Conservation (phyloP, 768 basidiomycete species). For the Rhodocollybia butyracea region DNA sequence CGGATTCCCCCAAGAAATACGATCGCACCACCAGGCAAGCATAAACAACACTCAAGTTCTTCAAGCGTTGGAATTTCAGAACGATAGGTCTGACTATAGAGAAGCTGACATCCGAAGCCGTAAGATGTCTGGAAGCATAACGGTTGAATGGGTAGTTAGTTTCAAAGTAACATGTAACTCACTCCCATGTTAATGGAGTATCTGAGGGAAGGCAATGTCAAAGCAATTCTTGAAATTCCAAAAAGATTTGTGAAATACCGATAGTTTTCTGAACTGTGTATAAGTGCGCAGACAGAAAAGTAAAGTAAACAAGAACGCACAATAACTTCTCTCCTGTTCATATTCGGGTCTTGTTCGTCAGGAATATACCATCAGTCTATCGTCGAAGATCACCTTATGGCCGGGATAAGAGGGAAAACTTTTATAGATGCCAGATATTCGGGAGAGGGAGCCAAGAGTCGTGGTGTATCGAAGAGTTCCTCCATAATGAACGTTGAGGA, state of each 20-base stretch:
- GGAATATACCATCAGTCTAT: too few species aligned
- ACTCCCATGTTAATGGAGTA: conserved; percentile 79
- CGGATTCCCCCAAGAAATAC: conserved; percentile 59
- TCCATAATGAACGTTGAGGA: conserved; percentile 25
- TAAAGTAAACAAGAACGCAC: conserved; percentile 49
- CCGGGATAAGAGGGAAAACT: conserved; percentile 80
- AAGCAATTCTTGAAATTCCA: neutral
- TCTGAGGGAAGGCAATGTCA: conserved; percentile 37
- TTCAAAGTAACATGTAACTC: conserved; percentile 26
- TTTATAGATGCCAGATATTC: conserved; percentile 60
- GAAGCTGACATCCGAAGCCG: conserved; percentile 81
- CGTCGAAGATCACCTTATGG: too few species aligned
- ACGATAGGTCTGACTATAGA: conserved; percentile 75
- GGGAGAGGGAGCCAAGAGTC: conserved; percentile 50
- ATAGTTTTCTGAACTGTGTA: conserved; percentile 39
- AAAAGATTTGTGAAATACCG: conserved; percentile 31
- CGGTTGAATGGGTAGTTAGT: conserved; percentile 4
- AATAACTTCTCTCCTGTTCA: conserved; percentile 62
- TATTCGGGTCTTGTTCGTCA: too few species aligned
- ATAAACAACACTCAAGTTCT: conserved; percentile 51
- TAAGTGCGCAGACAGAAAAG: too few species aligned
- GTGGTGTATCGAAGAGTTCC: conserved; percentile 19
- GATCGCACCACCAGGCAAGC: conserved; percentile 77
- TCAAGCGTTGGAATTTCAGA: conserved; percentile 52
- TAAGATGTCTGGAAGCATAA: conserved; percentile 57